Evolutionary conservation across 2,329 filamentous ascomycete species (phyloP).

Genomic region (Magnaporthales sp.): DNA sequence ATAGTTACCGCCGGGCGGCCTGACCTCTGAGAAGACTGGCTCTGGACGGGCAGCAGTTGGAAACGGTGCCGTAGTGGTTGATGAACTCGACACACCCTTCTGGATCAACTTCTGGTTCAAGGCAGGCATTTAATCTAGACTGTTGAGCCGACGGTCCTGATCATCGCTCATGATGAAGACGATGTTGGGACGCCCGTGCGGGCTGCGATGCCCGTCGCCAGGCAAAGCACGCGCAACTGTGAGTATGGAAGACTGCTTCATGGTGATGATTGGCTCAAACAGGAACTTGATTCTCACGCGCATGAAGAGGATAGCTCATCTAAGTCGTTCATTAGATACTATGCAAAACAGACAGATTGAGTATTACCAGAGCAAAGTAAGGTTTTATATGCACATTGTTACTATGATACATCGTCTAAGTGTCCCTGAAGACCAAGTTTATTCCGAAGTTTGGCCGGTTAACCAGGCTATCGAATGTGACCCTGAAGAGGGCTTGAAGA

Average conservation of each 20-base stretch:
- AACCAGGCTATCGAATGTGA: no score
- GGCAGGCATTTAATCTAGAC: conserved; percentile 47
- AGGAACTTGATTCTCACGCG: no score
- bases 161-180: conserved; percentile 55
- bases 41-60: conserved; percentile 59
- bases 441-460: no score
- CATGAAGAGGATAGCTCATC: no score
- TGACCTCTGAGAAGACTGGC: conserved; percentile 58
- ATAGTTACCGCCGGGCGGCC: conserved; percentile 45
- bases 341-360: no score
- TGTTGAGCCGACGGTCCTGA: conserved; percentile 53
- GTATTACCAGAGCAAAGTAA: no score
- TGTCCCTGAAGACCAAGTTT: no score
- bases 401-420: neutral
- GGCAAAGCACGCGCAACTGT: no score
- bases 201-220: neutral
- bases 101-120: conserved; percentile 30
- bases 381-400: no score
- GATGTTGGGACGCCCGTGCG: conserved; percentile 12
- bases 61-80: conserved; percentile 56
- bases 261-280: no score
- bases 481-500: neutral
- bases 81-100: conserved; percentile 28
- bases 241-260: no score
- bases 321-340: no score